phyloP scores from a whole-genome alignment of 2,329 filamentous ascomycete species.

The Akanthomyces uredinophilus region DNA sequence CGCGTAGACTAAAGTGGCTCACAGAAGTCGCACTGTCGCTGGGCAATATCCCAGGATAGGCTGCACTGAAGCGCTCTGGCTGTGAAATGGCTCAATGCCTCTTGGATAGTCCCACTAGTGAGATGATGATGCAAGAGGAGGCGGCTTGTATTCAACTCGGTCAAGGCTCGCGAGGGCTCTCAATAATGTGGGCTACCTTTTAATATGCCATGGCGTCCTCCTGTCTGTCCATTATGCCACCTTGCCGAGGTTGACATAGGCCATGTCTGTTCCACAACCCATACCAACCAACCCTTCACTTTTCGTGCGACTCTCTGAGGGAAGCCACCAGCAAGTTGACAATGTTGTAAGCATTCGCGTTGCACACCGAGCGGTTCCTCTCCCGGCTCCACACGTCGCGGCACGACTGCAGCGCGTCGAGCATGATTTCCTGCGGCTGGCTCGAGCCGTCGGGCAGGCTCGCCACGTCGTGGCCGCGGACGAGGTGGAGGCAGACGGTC shows the following conservation, averaged over 20 bases:
- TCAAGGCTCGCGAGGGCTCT: background rate
- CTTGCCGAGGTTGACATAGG: background rate
- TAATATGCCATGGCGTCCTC: too few relatives aligned
- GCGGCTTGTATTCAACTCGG: background rate
- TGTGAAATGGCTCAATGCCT: too few relatives aligned
- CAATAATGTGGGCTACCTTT: background rate
- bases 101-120: background rate
- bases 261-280: background rate
- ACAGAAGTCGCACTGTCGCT: background rate
- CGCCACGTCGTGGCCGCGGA: slow-evolving; percentile 8
- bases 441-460: slow-evolving; percentile 1
- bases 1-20: background rate
- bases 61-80: background rate
- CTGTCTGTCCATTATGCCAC: background rate
- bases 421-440: slow-evolving; percentile 14
- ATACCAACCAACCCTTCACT: background rate
- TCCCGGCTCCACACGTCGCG: slow-evolving; percentile 16
- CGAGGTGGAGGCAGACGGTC: slow-evolving; percentile 15
- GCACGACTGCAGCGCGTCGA: slow-evolving; percentile 17
- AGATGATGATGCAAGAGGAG: background rate
- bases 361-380: slow-evolving; percentile 12
- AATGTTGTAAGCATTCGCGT: slow-evolving; percentile 15
- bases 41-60: background rate
- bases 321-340: slow-evolving; percentile 12
- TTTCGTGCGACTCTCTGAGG: slow-evolving; percentile 1